Evolutionary conservation across 805 yeast genomes (phyloP), one percentile per base, ranked within the genome.

Genomic region (Wickerhamiella alocasiicola): DNA sequence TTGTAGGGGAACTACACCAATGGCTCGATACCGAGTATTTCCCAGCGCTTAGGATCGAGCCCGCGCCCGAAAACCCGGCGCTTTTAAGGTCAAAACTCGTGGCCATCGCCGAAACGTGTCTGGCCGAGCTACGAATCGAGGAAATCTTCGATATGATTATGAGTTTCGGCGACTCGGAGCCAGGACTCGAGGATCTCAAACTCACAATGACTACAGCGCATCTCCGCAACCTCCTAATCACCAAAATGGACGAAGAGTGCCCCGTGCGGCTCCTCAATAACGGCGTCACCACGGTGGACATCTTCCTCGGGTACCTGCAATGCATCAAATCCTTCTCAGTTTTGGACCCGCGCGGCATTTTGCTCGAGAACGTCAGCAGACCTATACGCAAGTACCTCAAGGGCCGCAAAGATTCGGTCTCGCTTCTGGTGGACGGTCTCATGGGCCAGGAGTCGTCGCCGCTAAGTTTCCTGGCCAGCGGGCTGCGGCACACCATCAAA

Each of bases 261-360:
- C 54, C 63, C 17, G 53, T 49, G 25, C 55, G 68, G 25, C 54
- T 85, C 9, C 62, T 87, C 16, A 91, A 83, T 51, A 79, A 94
- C 3, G 94, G 95, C 16, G 71, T 80, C 1, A 75, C 80, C 49
- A 88, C 97, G 0, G 67, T 69, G 4, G 82, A 77, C 38, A 75
- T 84, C 6, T 70, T 88, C 19, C 60, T 72, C 2, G 72, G 70
- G 40, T 88, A 82, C 53, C 74, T 81, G 3, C 71, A 75, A 12
- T 74, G 87, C 1, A 78, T 87, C 33, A 68, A 74, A 47, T 68
- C 85, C 0, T 83, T 88, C 44, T 55, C 78, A 20, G 60, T 77
- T 0, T 64, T 91, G n/a, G 97, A 88, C 51, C 93, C 94, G 5
- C 67, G 81, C 28, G 95, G 95, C 0, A 88, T 83, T 1, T 61